Conservation (phyloP, 805 yeast species). For the Candida silvatica region DNA sequence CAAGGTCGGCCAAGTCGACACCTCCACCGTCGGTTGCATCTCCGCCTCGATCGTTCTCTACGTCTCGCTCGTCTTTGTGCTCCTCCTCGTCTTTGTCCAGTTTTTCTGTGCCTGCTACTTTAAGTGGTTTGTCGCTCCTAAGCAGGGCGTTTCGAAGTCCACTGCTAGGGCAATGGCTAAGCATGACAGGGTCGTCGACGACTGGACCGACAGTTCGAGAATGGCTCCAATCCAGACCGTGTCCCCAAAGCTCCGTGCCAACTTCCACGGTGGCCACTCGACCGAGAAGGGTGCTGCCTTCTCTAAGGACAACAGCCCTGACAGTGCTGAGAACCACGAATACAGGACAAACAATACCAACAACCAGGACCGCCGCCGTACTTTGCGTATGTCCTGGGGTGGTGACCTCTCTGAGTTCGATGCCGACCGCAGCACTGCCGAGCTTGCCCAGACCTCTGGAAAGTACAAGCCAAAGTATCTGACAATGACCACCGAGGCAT, state of each 20-base stretch:
- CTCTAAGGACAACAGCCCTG: not conserved
- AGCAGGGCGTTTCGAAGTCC: constrained; percentile 63
- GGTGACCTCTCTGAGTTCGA: constrained; percentile 27
- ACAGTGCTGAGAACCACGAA: constrained; percentile 18
- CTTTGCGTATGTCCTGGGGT: constrained; percentile 29
- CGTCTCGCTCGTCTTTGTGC: constrained; percentile 74
- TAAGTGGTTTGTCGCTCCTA: constrained; percentile 71
- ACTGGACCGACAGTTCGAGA: constrained; percentile 70
- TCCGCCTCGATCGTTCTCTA: constrained; percentile 80
- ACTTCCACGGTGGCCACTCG: constrained; percentile 19
- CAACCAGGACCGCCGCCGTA: constrained; percentile 27
- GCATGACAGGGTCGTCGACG: constrained; percentile 64
- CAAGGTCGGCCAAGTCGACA: constrained; percentile 84
- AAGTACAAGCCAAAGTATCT: constrained; percentile 37
- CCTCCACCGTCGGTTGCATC: constrained; percentile 88
- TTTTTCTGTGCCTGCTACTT: constrained; percentile 84
- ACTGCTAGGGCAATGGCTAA: constrained; percentile 52
- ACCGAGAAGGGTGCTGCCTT: not conserved
- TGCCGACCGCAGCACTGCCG: constrained; percentile 5
- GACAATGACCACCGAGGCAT: constrained; percentile 62
- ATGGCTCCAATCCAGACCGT: constrained; percentile 45
- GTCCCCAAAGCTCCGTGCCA: constrained; percentile 44
- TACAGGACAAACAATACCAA: not conserved
- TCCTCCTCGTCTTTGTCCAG: constrained; percentile 69
- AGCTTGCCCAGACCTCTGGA: constrained; percentile 2